phyloP scores from a whole-genome alignment of 2,329 filamentous ascomycete genomes.

The Elsinoe batatas region DNA sequence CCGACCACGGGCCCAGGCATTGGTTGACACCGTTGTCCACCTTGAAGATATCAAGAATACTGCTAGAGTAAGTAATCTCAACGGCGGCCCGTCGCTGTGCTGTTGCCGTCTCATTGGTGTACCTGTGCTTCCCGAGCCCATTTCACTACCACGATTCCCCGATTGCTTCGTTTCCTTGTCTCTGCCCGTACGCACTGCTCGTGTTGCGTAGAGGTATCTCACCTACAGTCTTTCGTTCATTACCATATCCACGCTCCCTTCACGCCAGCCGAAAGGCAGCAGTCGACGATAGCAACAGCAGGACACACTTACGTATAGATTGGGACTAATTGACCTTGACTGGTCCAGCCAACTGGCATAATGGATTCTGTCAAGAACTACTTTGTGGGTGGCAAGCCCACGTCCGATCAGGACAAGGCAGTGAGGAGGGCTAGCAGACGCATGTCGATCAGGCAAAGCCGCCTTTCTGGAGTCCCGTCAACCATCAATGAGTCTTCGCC shows the following conservation, averaged over 20 bases:
- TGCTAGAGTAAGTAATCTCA: conserved; percentile 10
- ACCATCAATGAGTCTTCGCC: conserved; percentile 5
- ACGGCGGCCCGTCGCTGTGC: conserved; percentile 11
- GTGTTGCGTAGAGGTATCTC: conserved; percentile 11
- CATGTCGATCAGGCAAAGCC: conserved; percentile 6
- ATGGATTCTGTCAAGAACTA: conserved; percentile 53
- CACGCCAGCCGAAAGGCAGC: background rate
- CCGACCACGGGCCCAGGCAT: conserved; percentile 6
- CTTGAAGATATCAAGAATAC: conserved; percentile 1
- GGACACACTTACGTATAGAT: background rate
- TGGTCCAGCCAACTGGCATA: conserved; percentile 16
- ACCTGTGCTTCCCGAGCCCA: background rate
- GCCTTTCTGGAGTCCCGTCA: background rate
- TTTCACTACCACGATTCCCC: conserved; percentile 3
- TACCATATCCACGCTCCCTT: conserved; percentile 3
- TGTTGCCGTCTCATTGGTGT: conserved; percentile 12
- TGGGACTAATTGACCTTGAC: background rate
- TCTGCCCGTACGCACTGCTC: conserved; percentile 6
- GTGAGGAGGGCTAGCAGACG: conserved; percentile 10
- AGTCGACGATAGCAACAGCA: background rate
- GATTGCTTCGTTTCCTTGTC: background rate
- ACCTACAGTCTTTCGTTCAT: conserved; percentile 14
- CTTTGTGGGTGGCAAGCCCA: conserved; percentile 48
- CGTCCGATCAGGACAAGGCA: conserved; percentile 21
- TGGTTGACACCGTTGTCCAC: background rate